Conservation (phyloP, 257 asterid genomes). For the Nicotiana sylvestris region DNA sequence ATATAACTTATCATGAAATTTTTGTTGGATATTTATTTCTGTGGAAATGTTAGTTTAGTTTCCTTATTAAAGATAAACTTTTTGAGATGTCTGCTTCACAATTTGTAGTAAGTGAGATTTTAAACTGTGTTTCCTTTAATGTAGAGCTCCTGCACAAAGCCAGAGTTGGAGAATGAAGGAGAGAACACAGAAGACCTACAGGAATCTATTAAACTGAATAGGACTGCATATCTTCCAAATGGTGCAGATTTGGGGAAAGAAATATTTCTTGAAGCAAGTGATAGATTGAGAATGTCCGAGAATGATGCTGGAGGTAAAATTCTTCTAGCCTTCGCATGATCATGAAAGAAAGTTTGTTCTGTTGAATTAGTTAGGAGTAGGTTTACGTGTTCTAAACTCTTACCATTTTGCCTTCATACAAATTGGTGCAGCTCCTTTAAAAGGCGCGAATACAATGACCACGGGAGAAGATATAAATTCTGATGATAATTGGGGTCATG, state of each 20-base stretch:
- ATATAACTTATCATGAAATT: neutral
- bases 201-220: slow-evolving; percentile 30
- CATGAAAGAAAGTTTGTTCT: neutral
- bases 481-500: slow-evolving; percentile 22
- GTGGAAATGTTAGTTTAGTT: neutral
- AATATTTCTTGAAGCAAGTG: slow-evolving; percentile 21
- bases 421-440: slow-evolving; percentile 15
- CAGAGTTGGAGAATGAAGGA: slow-evolving; percentile 49
- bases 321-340: neutral
- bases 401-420: neutral
- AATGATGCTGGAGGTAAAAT: slow-evolving; percentile 34
- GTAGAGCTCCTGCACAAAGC: slow-evolving; percentile 90
- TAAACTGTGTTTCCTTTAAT: neutral
- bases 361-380: neutral
- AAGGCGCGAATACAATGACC: slow-evolving; percentile 19
- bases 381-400: neutral
- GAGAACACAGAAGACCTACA: slow-evolving; percentile 30
- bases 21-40: neutral
- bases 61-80: neutral
- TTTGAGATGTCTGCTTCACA: neutral
- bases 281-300: slow-evolving; percentile 23
- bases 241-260: slow-evolving; percentile 25
- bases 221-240: slow-evolving; percentile 25
- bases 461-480: slow-evolving; percentile 28
- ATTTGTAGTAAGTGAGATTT: neutral